These are phyloP conservation scores for Alternaria rosae DNA, from an alignment of 2,329 filamentous ascomycete species.

Conservation along the genomic window DNA sequence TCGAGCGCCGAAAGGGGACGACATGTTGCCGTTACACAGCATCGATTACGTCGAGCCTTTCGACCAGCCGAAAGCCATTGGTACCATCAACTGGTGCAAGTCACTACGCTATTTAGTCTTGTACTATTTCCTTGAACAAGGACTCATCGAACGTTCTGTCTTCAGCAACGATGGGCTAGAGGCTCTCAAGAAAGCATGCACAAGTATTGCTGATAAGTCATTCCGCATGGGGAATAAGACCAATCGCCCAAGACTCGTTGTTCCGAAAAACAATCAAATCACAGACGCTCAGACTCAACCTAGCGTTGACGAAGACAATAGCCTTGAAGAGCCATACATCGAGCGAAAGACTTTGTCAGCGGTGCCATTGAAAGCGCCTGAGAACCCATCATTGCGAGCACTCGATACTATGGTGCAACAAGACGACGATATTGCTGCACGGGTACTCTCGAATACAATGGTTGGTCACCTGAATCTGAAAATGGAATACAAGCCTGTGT, in stretches of 20 bases:
- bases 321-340: neutral
- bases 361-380: neutral
- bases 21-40: neutral
- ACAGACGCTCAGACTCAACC: neutral
- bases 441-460: neutral
- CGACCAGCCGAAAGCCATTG: neutral
- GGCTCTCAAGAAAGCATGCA: neutral
- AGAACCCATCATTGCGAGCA: too few relatives aligned
- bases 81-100: neutral
- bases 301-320: neutral
- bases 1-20: neutral
- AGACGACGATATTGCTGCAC: neutral
- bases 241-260: neutral
- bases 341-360: neutral
- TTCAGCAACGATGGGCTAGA: neutral
- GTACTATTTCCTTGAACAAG: neutral
- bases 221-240: neutral
- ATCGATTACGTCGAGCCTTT: neutral
- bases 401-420: neutral
- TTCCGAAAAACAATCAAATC: neutral
- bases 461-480: neutral
- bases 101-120: neutral
- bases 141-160: neutral
- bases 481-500: too few relatives aligned
- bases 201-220: neutral